Evolutionary conservation across 73 alveolate genomes (phyloP), one percentile per base, ranked within the genome.

Genomic region (Loxodes magnus): DNA sequence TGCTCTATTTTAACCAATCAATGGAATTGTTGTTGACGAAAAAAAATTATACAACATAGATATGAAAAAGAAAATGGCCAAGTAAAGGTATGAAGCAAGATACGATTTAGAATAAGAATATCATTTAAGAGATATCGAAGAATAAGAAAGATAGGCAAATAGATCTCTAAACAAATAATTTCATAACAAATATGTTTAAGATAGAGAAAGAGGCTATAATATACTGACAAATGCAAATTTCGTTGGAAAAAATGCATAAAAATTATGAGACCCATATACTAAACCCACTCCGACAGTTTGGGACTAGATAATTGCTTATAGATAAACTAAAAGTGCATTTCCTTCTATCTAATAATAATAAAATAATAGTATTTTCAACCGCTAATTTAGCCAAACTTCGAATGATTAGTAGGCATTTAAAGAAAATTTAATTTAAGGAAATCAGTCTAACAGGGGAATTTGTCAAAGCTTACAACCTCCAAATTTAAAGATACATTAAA

Each of bases 1-100:
- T 23, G 79, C 80, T 52, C 57, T 88, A 21, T 88, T 78, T 60
- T 73, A 88, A 56, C 89, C 93, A 17, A 66, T 88, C 16, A 74
- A 73, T 33, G 64, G 76, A 69, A 57, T 78, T 49, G 69, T 77
- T 3, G 94, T 79, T n/a, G 95, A 88, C 50, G 69, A 57, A 38
- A 19, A 82, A 20, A 68, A 83, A 33, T 70, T 74, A 24, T 70
- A 67, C 51, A 85, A 70, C 50, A 77, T 77, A 38, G 90, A 82
- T 38, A 55, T 68, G 21, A 80, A 76, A 27, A 92, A 88, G 76
- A 88, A 83, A 65, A 57, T 67, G 51, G 86, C 82, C 21, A 66
- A 67, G 43, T 60, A 71, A 68, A 61, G 95, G 52, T 83, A 41
- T 64, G 90, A 83, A 63, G 78, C 66, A 37, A 56, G 88, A 29